Evolutionary conservation across 345 rosid genomes (phyloP), one percentile per base, ranked within the genome.

Genomic region (Citrus unshiu): DNA sequence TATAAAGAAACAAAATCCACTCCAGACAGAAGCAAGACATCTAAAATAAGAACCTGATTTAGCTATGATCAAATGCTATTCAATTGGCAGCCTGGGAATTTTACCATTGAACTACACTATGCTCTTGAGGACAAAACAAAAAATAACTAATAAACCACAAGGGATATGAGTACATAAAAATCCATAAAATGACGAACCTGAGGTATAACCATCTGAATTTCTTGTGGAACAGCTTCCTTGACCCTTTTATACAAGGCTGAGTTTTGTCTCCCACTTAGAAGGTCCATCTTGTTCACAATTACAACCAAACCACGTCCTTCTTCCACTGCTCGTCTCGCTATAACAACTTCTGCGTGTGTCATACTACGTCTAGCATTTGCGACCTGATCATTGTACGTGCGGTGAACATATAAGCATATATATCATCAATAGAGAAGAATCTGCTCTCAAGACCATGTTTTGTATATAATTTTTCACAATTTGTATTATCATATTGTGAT

Each of bases 331-430:
- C 89, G 86, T 83, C 99, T 90, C 25, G 97, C 99, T 83, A 96
- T 93, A 70, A 93, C 98, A 65, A 96, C 98, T 86, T 96, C 99
- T 25, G 98, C 90, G 84, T 96, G 98, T 62, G 92, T 92, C 99
- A 94, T 88, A 83, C 95, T 96, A 19, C 94, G 88, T 73, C 81
- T 78, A 70, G 93, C 87, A 78, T 93, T 86, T 49, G 92, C 91
- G 80, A 96, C 88, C 98, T 94, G 79, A 70, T 76, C 64, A 86
- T 64, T 72, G 61, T 43, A 69, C 32, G 34, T 21, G 65, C 9
- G 10, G 51, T 32, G 35, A 78, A 69, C 25, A 72, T 9, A 72
- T 54, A 57, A 49, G 59, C 16, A 81, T 35, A n/a, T 30, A 9
- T 9, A 78, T 80, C 61, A 76, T 46, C 61, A 6, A 61, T 19